Percentiles rank a stretch among this genome's conserved stretches.
phyloP scores from a whole-genome alignment of 495 filamentous ascomycete genomes.

The Aspergillus funiculosus region DNA sequence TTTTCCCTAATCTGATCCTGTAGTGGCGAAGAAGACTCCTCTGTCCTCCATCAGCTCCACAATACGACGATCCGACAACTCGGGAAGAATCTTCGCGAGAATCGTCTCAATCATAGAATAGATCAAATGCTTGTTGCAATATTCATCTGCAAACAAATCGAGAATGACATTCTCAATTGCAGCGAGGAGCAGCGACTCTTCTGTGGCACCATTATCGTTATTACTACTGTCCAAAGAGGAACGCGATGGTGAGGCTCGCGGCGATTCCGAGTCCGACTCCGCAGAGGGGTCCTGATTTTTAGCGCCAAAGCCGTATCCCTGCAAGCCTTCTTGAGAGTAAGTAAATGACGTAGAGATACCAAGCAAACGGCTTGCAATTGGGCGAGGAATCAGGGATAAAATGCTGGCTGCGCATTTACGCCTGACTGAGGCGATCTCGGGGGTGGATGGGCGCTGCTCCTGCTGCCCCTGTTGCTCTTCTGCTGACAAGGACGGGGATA shows the following conservation, averaged over 20 bases:
- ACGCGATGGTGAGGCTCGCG: neutral
- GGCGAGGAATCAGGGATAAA: slow-evolving; percentile 41
- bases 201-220: slow-evolving; percentile 4
- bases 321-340: neutral
- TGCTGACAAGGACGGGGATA: slow-evolving; percentile 14
- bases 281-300: slow-evolving; percentile 4
- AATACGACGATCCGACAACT: slow-evolving; percentile 69
- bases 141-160: slow-evolving; percentile 70
- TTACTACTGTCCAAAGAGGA: neutral
- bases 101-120: slow-evolving; percentile 73
- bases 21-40: slow-evolving; percentile 36
- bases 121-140: slow-evolving; percentile 84
- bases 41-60: slow-evolving; percentile 68
- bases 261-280: too few relatives aligned
- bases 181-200: slow-evolving; percentile 37
- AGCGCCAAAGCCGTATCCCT: neutral
- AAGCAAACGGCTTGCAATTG: slow-evolving; percentile 37
- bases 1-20: too few relatives aligned
- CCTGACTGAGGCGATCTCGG: slow-evolving; percentile 49
- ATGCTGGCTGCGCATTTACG: slow-evolving; percentile 50
- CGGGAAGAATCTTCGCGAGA: slow-evolving; percentile 73
- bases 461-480: too few relatives aligned
- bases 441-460: slow-evolving; percentile 21
- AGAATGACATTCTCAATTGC: slow-evolving; percentile 51
- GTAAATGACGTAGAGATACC: slow-evolving; percentile 14